Evolutionary conservation across 805 yeast species (phyloP), one percentile per base, ranked within the genome.

Genomic region (Suhomyces canberraensis): DNA sequence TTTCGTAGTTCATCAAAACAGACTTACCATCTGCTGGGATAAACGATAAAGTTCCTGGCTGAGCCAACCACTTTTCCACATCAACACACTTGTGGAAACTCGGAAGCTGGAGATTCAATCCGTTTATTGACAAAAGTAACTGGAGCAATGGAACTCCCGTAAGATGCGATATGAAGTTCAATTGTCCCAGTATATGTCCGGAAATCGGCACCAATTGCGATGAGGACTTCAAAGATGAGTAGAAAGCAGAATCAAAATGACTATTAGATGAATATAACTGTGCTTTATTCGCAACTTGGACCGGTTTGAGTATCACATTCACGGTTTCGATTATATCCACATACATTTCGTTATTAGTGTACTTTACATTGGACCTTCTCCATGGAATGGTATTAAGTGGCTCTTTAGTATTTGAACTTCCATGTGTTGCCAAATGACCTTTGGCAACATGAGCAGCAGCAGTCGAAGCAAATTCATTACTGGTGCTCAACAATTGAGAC

Each of bases 11-110:
- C 72, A 81, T 74, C 16, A 90, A 54, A 3, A 71, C 66, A 27
- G 78, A 76, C 40, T 66, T 72, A 5, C 95, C 97, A 58, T 91
- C 96, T 0, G 98, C 95, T 4, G 98, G 98, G 14, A 84, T 71
- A 51, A 91, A 87, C 13, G 78, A 67, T 21, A 89, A 53, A 0
- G 61, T 45, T 1, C 78, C 79, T 1, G 74, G 73, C 4, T 50
- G 51, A 24, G 51, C 42, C 1, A 51, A 36, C 87, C 88, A 84
- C 14, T 61, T 60, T 8, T 66, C 71, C 1, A 71, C 46, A 31
- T 79, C 71, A 1, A 90, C 76, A 56, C 91, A 81, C 31, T 71
- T 73, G 56, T 91, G 96, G 45, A 87, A 77, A 11, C 79, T 64
- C 0, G 93, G 87, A 4, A 69, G 44, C 1, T 73, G 77, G n/a